Evolutionary conservation across 78 protist species (phyloP), one percentile per base, ranked within the genome.

Genomic region (Pelomyxa schiedti): DNA sequence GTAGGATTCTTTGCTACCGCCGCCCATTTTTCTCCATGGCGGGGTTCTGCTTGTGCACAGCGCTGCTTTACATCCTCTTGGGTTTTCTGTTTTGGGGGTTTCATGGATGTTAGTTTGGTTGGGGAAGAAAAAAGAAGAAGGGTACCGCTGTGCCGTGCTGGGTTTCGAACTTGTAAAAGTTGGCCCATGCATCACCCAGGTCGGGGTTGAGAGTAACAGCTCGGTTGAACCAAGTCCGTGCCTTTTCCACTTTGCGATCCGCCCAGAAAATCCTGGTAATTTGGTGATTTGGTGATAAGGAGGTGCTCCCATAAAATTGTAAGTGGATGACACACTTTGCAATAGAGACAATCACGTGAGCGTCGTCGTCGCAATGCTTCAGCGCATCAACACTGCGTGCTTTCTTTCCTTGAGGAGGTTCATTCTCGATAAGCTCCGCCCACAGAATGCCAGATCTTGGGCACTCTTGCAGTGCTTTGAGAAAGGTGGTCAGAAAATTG

Each of bases 141-240:
- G 79, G 76, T n/a, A n/a, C n/a, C n/a, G n/a, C n/a, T n/a, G n/a
- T n/a, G 16, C 95, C 95, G 68, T 89, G 84, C 66, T 81, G 83
- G 39, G 77, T 36, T 65, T 86, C 81, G 30, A 94, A 92, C 8
- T 72, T 37, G 72, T 84, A 92, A 67, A 53, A 87, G 43, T 40
- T 42, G 0, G 93, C 95, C 97, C 97, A 95, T 1, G 93, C 93
- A 65, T 95, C 98, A 39, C 98, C 98, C 66, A 39, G 29, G 75
- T 88, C 90, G 5, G 94, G 86, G 28, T 84, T 84, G 24, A 72
- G 37, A 2, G 88, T 64, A 8, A 77, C 68, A 0, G 95, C 88
- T 35, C 94, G 82, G 40, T 91, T 77, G 82, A 92, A 89, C 98
- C 97, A 93, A 29, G 63, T 28, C 29, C 81, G 65, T 1, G 95